Conservation (phyloP, 441 rosid genomes). For the Pelargonium myrrhifolium region DNA sequence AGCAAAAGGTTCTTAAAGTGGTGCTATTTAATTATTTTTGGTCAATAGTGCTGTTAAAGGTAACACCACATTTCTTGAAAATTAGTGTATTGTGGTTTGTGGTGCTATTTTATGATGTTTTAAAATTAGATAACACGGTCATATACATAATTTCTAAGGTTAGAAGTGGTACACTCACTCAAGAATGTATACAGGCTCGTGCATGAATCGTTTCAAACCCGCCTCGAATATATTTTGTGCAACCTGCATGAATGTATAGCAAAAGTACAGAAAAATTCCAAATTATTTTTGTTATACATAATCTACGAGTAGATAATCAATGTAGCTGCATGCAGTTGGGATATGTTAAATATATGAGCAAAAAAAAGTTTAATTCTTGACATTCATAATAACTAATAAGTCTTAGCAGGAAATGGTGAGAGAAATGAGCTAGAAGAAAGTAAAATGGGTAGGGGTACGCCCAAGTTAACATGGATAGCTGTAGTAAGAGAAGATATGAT, state of each 20-base stretch:
- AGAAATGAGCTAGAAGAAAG: too few relatives aligned
- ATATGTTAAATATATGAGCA: not conserved
- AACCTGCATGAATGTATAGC: constrained; percentile 41
- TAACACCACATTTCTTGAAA: too few relatives aligned
- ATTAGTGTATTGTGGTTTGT: too few relatives aligned
- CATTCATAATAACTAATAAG: constrained; percentile 1
- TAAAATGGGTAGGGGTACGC: too few relatives aligned
- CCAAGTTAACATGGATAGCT: too few relatives aligned
- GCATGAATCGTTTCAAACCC: constrained; percentile 86
- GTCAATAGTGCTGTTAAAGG: too few relatives aligned
- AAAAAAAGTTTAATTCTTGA: not conserved
- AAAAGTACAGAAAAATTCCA: constrained; percentile 11
- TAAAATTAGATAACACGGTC: too few relatives aligned
- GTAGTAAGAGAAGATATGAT: too few relatives aligned
- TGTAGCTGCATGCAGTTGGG: not conserved
- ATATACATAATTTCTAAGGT: constrained; percentile 8
- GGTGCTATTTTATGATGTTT: too few relatives aligned
- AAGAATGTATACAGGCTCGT: constrained; percentile 84
- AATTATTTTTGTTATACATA: not conserved
- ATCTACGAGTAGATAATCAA: not conserved
- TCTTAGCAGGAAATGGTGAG: not conserved
- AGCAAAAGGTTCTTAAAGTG: too few relatives aligned
- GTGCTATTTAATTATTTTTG: too few relatives aligned
- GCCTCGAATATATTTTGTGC: constrained; percentile 94
- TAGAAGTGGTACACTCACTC: constrained; percentile 50